A percentile compares a stretch with the other conserved stretches of the same genome.
phyloP scores from a whole-genome alignment of 306 rosid genomes.

The Pachyrhizus erosus region DNA sequence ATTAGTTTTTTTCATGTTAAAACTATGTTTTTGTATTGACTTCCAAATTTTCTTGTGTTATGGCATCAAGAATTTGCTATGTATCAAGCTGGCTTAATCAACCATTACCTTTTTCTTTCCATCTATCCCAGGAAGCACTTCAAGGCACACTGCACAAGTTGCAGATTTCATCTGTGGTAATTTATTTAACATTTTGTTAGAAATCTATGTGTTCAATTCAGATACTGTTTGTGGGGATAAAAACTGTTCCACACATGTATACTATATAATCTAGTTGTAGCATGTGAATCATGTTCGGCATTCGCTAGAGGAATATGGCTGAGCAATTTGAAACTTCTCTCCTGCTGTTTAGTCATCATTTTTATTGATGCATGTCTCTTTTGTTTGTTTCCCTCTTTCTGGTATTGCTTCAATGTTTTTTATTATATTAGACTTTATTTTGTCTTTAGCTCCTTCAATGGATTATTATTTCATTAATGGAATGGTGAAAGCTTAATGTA shows the following conservation, averaged over 20 bases:
- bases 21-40: neutral
- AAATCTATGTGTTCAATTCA: conserved; percentile 5
- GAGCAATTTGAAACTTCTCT: conserved; percentile 24
- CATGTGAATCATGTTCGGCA: neutral
- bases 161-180: conserved; percentile 82
- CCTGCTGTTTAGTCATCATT: neutral
- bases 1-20: conserved; percentile 14
- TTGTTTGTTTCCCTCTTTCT: conserved; percentile 17
- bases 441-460: neutral
- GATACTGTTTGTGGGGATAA: conserved; percentile 8
- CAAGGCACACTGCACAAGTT: conserved; percentile 60
- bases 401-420: conserved; percentile 20
- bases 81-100: conserved; percentile 23
- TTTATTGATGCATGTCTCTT: conserved; percentile 12
- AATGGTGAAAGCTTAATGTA: neutral
- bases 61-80: conserved; percentile 25
- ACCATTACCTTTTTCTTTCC: conserved; percentile 14
- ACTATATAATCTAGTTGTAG: conserved; percentile 9
- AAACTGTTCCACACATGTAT: neutral
- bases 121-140: conserved; percentile 66
- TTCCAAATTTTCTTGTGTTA: conserved; percentile 14
- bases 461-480: neutral
- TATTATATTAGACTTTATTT: neutral
- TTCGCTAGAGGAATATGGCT: neutral
- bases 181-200: conserved; percentile 32